These are phyloP conservation scores for Heterobasidion annosum DNA, from an alignment of 1,284 basidiomycete genomes.

Conservation along the genomic window DNA sequence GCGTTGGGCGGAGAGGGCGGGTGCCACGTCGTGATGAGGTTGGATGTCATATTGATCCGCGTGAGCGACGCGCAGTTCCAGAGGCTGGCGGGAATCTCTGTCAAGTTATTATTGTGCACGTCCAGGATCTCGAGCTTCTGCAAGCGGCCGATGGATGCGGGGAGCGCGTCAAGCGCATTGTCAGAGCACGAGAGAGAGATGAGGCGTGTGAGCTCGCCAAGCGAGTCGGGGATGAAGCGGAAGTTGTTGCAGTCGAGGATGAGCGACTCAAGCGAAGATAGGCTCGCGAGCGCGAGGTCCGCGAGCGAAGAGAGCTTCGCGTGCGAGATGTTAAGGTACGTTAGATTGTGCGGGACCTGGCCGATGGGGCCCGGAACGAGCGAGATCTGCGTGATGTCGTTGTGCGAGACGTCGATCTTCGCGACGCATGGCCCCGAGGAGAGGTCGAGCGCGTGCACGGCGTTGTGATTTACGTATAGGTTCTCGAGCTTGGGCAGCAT, in stretches of 20 bases:
- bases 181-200: constrained; percentile 80
- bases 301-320: constrained; percentile 86
- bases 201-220: constrained; percentile 70
- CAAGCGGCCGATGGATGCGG: constrained; percentile 71
- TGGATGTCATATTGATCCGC: constrained; percentile 85
- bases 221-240: constrained; percentile 73
- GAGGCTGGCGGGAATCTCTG: constrained; percentile 65
- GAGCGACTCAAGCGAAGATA: constrained; percentile 66
- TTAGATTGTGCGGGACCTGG: constrained; percentile 54
- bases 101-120: constrained; percentile 89
- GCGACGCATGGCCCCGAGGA: constrained; percentile 57
- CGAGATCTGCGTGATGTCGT: constrained; percentile 77
- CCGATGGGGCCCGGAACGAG: constrained; percentile 51
- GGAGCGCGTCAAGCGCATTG: constrained; percentile 79
- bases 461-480: constrained; percentile 76
- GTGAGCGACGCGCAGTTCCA: constrained; percentile 81
- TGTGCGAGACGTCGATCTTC: constrained; percentile 64
- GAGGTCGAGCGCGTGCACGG: constrained; percentile 72
- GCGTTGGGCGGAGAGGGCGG: constrained; percentile 19
- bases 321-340: constrained; percentile 81
- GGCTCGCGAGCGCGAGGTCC: constrained; percentile 61
- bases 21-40: constrained; percentile 72
- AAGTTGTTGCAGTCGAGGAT: constrained; percentile 86
- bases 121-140: constrained; percentile 75
- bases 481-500: constrained; percentile 62